phyloP scores from a whole-genome alignment of 2,329 filamentous ascomycete genomes.

The Botrytis paeoniae region DNA sequence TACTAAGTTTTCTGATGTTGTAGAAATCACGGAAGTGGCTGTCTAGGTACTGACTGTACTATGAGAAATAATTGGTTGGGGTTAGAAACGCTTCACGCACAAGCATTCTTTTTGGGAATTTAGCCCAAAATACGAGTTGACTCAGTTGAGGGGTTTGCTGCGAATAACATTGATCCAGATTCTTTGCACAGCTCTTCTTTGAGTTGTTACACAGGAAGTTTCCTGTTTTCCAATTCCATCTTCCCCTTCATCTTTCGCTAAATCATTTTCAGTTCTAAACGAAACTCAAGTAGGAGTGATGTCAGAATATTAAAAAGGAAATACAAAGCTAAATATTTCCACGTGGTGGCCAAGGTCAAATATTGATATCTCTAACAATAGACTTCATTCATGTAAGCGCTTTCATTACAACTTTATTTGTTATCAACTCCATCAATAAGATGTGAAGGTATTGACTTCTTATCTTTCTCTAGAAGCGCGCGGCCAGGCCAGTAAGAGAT shows the following conservation, averaged over 20 bases:
- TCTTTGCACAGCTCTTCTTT: neutral
- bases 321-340: neutral
- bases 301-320: neutral
- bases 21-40: slow-evolving; percentile 1
- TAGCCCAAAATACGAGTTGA: neutral
- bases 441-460: neutral
- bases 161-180: neutral
- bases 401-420: neutral
- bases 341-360: neutral
- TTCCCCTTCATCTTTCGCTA: neutral
- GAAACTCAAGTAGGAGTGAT: neutral
- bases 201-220: neutral
- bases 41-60: neutral
- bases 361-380: slow-evolving; percentile 13
- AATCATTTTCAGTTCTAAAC: neutral
- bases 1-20: neutral
- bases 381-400: neutral
- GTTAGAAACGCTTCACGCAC: neutral
- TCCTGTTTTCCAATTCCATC: neutral
- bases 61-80: neutral
- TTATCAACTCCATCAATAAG: neutral
- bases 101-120: neutral
- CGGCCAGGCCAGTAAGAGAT: slow-evolving; percentile 1
- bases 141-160: neutral
- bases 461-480: slow-evolving; percentile 14